phyloP scores from a whole-genome alignment of 345 rosid genomes.

The Euphorbia peplus region DNA sequence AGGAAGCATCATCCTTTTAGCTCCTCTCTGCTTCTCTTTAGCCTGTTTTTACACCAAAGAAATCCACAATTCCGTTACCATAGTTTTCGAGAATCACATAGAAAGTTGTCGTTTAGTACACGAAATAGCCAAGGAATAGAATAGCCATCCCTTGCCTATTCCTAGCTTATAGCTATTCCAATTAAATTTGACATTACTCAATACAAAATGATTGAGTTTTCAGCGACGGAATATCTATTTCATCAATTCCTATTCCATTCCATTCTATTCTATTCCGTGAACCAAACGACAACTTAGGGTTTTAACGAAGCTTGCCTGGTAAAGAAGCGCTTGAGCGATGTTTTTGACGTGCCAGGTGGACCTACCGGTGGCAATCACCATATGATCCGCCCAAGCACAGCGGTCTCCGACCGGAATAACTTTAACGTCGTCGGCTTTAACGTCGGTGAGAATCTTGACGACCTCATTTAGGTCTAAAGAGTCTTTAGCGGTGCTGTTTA shows the following conservation, averaged over 20 bases:
- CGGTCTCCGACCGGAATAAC: constrained; percentile 56
- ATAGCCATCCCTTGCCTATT: too few relatives aligned
- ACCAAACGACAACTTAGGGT: too few relatives aligned
- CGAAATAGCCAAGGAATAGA: neutral
- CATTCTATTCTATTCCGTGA: too few relatives aligned
- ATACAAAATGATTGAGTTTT: too few relatives aligned
- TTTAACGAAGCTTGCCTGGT: constrained; percentile 53
- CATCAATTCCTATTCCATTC: too few relatives aligned
- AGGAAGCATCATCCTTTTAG: constrained; percentile 51
- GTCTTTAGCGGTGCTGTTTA: constrained; percentile 12
- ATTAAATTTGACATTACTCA: too few relatives aligned
- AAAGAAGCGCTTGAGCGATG: constrained; percentile 77
- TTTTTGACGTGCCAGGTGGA: constrained; percentile 88
- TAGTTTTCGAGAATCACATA: neutral
- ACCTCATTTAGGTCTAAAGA: constrained; percentile 53
- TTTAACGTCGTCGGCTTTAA: constrained; percentile 70
- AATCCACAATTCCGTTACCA: too few relatives aligned
- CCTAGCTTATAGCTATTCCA: constrained; percentile 54
- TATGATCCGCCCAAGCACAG: constrained; percentile 66
- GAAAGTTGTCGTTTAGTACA: neutral
- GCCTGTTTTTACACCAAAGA: constrained; percentile 41
- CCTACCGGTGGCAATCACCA: constrained; percentile 85
- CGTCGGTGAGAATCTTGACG: constrained; percentile 72
- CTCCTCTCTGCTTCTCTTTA: constrained; percentile 82
- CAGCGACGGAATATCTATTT: constrained; percentile 78